These are phyloP conservation scores for Thelephora terrestris DNA, from an alignment of 1,284 basidiomycete genomes.

Conservation along the genomic window DNA sequence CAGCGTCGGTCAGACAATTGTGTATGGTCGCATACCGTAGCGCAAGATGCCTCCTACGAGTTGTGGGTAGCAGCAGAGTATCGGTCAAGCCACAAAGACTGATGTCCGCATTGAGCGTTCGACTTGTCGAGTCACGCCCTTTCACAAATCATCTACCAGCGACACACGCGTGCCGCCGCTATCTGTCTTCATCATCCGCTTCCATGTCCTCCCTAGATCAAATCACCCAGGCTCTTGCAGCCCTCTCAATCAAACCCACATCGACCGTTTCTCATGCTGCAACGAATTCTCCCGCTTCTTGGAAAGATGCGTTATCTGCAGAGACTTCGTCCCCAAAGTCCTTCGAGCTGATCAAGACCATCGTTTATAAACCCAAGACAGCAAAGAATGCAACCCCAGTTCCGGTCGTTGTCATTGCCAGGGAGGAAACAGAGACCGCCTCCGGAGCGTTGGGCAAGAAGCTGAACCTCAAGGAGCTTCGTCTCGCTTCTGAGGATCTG, in stretches of 20 bases:
- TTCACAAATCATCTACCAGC: neutral
- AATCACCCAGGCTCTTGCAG: conserved; percentile 30
- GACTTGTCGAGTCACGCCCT: neutral
- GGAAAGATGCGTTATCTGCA: conserved; percentile 53
- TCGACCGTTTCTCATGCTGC: conserved; percentile 42
- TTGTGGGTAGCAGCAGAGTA: neutral
- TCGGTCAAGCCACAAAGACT: neutral
- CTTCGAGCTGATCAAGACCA: conserved; percentile 71
- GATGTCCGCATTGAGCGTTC: neutral
- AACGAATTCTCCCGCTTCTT: conserved; percentile 53
- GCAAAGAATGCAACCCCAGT: conserved; percentile 79
- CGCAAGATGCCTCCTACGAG: neutral
- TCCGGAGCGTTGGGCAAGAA: conserved; percentile 72
- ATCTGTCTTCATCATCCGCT: conserved; percentile 4
- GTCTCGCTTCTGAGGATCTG: conserved; percentile 83
- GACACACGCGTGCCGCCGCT: neutral
- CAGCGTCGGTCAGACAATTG: neutral
- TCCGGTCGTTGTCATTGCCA: conserved; percentile 81
- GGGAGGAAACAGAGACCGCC: conserved; percentile 74
- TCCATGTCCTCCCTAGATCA: conserved; percentile 24
- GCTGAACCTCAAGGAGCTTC: conserved; percentile 82
- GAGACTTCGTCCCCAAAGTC: conserved; percentile 38
- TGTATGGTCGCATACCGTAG: neutral
- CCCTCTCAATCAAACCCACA: conserved; percentile 43
- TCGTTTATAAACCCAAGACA: conserved; percentile 88